Evolutionary conservation across 768 basidiomycete genomes (phyloP).

Genomic region (Cystofilobasidium macerans): DNA sequence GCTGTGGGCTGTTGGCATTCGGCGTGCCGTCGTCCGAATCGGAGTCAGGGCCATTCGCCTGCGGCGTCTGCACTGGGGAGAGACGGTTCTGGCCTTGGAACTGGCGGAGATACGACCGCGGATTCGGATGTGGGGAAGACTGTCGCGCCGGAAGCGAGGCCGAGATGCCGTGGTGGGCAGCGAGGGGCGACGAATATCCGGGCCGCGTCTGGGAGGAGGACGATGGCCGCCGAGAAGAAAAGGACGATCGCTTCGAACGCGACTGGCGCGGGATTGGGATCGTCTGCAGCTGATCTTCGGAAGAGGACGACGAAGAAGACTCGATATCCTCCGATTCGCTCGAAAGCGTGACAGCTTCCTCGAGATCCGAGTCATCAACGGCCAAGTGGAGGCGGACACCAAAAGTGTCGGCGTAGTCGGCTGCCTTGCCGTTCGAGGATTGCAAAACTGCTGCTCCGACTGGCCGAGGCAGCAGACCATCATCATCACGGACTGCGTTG

Average conservation of each 20-base stretch:
- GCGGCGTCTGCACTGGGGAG: not conserved
- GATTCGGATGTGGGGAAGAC: not conserved
- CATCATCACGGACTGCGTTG: too few species aligned
- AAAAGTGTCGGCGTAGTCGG: not conserved
- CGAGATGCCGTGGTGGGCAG: not conserved
- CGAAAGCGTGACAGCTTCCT: not conserved
- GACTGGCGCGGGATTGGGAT: conserved; percentile 4
- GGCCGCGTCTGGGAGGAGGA: conserved; percentile 1
- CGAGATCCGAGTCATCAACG: conserved; percentile 15
- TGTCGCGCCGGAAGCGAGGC: not conserved
- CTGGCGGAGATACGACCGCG: not conserved
- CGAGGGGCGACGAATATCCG: not conserved
- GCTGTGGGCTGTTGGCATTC: not conserved
- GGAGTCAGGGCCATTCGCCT: not conserved
- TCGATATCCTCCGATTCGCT: conserved; percentile 6
- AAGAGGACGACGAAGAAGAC: conserved; percentile 11
- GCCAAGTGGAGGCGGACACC: conserved; percentile 7
- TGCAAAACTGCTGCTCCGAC: too few species aligned
- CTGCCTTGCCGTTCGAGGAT: not conserved
- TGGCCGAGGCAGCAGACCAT: too few species aligned
- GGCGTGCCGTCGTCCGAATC: not conserved
- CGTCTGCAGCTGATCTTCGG: conserved; percentile 8
- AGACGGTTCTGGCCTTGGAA: not conserved
- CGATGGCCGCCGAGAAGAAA: conserved; percentile 1
- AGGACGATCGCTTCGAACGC: conserved; percentile 2